Evolutionary conservation across 148 eudicot species (phyloP), one percentile per base, ranked within the genome.

Genomic region (Camellia lanceoleosa): DNA sequence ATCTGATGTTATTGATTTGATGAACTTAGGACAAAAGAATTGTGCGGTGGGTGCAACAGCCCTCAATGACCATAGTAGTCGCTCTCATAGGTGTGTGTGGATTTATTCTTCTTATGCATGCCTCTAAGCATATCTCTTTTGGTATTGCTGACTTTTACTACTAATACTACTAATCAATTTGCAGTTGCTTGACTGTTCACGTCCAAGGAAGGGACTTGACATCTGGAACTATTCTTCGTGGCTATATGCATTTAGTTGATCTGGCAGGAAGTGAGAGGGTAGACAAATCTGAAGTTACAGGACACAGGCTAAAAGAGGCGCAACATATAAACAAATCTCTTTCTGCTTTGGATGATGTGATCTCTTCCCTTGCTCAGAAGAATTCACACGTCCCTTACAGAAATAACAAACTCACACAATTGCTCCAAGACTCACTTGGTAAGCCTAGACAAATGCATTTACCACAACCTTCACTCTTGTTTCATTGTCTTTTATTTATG

Each of bases 231-330:
- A 79, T 87, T 78, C 89, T 93, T 67, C 99, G 97, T 67, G 99
- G 99, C 23, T 93, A 95, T 82, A 96, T 96, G 99, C 99, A 96
- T 89, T 86, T 96, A 77, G 99, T 96, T 78, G 99, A 96, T 88
- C 84, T 96, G 73, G 99, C 99, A 5, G 99, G 99, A 52, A 96
- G 99, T 85, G 99, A 96, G 88, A 90, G 98, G 81, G 99, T 94
- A n/a, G 91, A 96, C 79, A 96, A 96, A 86, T 96, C 99, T 69
- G 99, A 93, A 88, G 99, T 89, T 70, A 92, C 95, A 2, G 98
- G 99, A 76, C 98, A 96, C 79, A 93, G 99, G 79, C 87, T 96
- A 38, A 96, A 96, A 84, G 99, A 96, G 86, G 99, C 98, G 12
- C 98, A 93, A 72, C 99, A 96, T 82, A 96, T 96, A 38, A 96